phyloP scores from a whole-genome alignment of 2,329 filamentous ascomycete genomes.

The Epichloe glyceriae region DNA sequence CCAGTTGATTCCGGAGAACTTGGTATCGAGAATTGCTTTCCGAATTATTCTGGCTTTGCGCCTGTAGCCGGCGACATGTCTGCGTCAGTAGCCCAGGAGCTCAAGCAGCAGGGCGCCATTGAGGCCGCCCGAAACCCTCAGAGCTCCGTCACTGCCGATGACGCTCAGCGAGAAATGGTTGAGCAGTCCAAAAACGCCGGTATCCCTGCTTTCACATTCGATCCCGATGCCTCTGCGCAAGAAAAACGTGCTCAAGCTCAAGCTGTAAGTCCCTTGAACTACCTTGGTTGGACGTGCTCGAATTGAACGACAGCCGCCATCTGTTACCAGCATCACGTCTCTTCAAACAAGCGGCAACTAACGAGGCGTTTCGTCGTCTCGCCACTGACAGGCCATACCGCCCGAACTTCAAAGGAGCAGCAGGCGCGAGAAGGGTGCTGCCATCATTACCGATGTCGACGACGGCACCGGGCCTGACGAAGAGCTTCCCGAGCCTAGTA shows the following conservation, averaged over 20 bases:
- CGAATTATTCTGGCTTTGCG: slow-evolving; percentile 1
- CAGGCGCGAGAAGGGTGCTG: slow-evolving; percentile 43
- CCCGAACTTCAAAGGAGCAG: slow-evolving; percentile 22
- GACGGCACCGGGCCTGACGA: slow-evolving; percentile 57
- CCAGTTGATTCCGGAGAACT: slow-evolving; percentile 5
- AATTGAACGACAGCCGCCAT: background rate
- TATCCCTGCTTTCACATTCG: slow-evolving; percentile 68
- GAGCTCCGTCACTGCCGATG: slow-evolving; percentile 52
- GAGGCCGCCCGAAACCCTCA: slow-evolving; percentile 64
- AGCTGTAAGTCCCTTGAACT: slow-evolving; percentile 43
- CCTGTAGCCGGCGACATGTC: slow-evolving; percentile 17
- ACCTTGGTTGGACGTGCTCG: background rate
- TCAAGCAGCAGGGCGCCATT: slow-evolving; percentile 69
- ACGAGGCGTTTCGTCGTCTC: background rate
- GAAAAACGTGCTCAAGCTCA: slow-evolving; percentile 71
- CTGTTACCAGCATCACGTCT: background rate
- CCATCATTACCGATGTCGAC: slow-evolving; percentile 68
- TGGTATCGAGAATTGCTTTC: background rate
- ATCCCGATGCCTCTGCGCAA: slow-evolving; percentile 71
- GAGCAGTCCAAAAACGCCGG: slow-evolving; percentile 70
- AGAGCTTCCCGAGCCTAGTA: slow-evolving; percentile 64
- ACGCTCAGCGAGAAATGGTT: slow-evolving; percentile 61
- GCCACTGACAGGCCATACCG: slow-evolving; percentile 21
- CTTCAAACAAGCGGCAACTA: background rate
- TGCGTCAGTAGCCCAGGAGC: slow-evolving; percentile 37